Evolutionary conservation across 2,329 filamentous ascomycete genomes (phyloP), one percentile per base, ranked within the genome.

Genomic region (Cladosporium oxysporum): DNA sequence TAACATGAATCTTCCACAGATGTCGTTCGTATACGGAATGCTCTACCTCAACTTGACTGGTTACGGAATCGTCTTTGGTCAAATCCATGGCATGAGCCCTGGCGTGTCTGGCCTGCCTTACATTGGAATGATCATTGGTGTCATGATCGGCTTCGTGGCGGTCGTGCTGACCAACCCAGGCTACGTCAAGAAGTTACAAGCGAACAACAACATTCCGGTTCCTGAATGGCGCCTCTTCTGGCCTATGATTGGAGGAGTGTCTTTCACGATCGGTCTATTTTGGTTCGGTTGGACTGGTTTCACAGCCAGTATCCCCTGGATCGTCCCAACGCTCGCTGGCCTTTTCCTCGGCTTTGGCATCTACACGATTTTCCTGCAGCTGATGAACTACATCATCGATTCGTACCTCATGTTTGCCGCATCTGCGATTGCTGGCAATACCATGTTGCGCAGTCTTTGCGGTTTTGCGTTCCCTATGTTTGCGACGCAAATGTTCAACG

Each of bases 41-140:
- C 85, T 96, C 1, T 96, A 95, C 74, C 88, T 94, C 29, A 95
- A 95, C 81, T 83, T 97, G 62, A 93, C 91, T 0, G 91, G 92
- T 1, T 96, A 96, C 72, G 89, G 91, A 0, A 85, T 95, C 53
- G 90, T 96, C 58, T 96, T 95, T 79, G 82, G 89, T 68, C 76
- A 78, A 1, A 83, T 93, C 5, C 90, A 96, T 76, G 84, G 85
- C 70, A 90, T 94, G 81, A 86, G 80, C 37, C 73, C 83, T 1
- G 93, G 93, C 65, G 78, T 91, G 21, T 85, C 88, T 4, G 93
- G 92, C 1, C 83, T 97, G 5, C 88, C 92, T 5, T 96, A 93
- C 77, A 91, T 97, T 72, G 93, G 92, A 64, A 91, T 97, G 69
- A 71, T 77, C 29, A 31, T 73, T 5, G 76, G 75, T n/a, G 72